A percentile compares a stretch with the other conserved stretches of the same genome.
phyloP scores from a whole-genome alignment of 352 stramenopile species.

The Blastocystis sp. region DNA sequence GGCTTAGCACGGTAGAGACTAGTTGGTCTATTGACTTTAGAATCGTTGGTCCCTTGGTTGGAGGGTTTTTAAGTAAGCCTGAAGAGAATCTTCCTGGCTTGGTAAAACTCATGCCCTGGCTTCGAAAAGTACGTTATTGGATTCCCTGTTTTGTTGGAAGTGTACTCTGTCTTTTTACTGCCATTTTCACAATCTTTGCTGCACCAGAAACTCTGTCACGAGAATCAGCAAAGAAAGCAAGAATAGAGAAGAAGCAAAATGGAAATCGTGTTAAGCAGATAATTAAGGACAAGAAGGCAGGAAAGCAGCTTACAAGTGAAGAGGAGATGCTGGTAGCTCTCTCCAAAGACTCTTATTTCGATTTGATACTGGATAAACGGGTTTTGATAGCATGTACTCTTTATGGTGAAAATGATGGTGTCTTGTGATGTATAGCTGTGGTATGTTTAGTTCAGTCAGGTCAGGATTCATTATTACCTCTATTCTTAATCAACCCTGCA shows the following conservation, averaged over 20 bases:
- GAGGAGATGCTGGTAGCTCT: conserved; percentile 32
- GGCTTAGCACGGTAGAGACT: conserved; percentile 26
- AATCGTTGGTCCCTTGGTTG: conserved; percentile 41
- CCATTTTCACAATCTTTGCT: conserved; percentile 20
- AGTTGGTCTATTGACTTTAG: background rate
- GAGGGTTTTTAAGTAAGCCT: conserved; percentile 58
- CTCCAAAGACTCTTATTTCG: conserved; percentile 2
- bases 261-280: background rate
- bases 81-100: conserved; percentile 53
- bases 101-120: conserved; percentile 32
- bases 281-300: background rate
- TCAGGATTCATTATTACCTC: conserved; percentile 31
- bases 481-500: conserved; percentile 42
- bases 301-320: background rate
- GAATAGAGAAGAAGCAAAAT: conserved; percentile 8
- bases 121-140: conserved; percentile 59
- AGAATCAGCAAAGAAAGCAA: background rate
- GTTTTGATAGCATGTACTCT: conserved; percentile 34
- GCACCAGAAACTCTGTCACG: conserved; percentile 10
- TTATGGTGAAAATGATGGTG: background rate
- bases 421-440: background rate
- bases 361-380: background rate
- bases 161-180: background rate
- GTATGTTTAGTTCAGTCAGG: conserved; percentile 26
- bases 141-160: conserved; percentile 47